Evolutionary conservation across 2,329 filamentous ascomycete genomes (phyloP).

Genomic region (Aspergillus sp.): DNA sequence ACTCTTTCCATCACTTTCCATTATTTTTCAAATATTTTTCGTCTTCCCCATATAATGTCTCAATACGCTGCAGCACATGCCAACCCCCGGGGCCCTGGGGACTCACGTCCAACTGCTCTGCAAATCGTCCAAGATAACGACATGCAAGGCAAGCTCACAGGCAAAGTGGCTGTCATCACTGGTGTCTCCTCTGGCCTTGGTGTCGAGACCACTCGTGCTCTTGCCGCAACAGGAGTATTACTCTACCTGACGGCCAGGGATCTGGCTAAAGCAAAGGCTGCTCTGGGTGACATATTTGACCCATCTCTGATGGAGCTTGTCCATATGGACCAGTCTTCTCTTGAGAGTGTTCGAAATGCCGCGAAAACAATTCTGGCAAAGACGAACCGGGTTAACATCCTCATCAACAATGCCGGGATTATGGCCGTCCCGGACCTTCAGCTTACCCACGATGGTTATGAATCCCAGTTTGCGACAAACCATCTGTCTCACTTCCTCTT

Average conservation of each 20-base stretch:
- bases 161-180: conserved; percentile 10
- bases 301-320: conserved; percentile 13
- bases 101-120: conserved; percentile 25
- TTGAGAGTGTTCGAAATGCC: conserved; percentile 9
- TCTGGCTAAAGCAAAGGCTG: conserved; percentile 26
- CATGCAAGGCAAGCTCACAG: conserved; percentile 11
- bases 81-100: conserved; percentile 16
- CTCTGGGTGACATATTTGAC: conserved; percentile 16
- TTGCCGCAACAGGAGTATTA: conserved; percentile 30
- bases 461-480: conserved; percentile 51
- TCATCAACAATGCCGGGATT: conserved; percentile 44
- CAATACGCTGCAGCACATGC: conserved; percentile 20
- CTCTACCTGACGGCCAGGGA: conserved; percentile 34
- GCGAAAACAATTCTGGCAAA: conserved; percentile 6
- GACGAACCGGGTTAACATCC: conserved; percentile 10
- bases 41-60: background rate
- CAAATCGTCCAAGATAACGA: conserved; percentile 28
- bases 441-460: conserved; percentile 37
- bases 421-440: conserved; percentile 28
- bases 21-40: too few species aligned
- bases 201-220: conserved; percentile 40
- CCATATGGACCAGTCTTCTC: conserved; percentile 6
- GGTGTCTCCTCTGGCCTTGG: conserved; percentile 35
- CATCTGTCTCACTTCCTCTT: conserved; percentile 52
- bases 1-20: too few species aligned